phyloP scores from a whole-genome alignment of 345 rosid genomes.

The Jatropha curcas region DNA sequence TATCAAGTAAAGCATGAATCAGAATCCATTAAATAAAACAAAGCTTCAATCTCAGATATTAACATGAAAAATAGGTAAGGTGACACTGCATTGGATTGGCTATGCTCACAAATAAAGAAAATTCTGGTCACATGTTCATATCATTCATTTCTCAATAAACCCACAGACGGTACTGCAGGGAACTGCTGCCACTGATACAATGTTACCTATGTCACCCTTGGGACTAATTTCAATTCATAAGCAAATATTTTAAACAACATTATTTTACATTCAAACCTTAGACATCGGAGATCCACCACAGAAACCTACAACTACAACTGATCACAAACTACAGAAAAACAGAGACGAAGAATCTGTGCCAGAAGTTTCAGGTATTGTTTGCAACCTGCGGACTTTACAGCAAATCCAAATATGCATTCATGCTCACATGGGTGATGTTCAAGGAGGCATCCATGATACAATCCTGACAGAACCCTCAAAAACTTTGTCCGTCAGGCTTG shows the following conservation, averaged over 20 bases:
- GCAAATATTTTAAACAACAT: neutral
- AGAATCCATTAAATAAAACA: neutral
- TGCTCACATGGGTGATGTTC: neutral
- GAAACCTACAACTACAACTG: neutral
- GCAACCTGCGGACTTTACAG: neutral
- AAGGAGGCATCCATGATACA: no score
- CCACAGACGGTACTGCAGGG: neutral
- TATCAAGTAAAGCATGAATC: slow-evolving; percentile 21
- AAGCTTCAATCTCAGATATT: neutral
- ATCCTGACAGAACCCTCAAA: no score
- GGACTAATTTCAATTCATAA: neutral
- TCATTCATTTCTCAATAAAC: neutral
- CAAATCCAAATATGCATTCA: neutral
- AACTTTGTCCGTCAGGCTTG: no score
- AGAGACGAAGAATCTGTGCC: neutral
- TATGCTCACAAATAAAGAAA: neutral
- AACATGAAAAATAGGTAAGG: neutral
- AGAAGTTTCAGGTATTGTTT: neutral
- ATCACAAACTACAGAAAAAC: neutral
- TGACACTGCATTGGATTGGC: neutral
- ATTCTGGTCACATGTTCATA: neutral
- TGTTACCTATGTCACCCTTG: no score
- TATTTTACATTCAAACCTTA: neutral
- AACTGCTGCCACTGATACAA: neutral
- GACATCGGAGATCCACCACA: neutral